phyloP scores from a whole-genome alignment of 495 filamentous ascomycete species.

The Aspergillus bridgeri region DNA sequence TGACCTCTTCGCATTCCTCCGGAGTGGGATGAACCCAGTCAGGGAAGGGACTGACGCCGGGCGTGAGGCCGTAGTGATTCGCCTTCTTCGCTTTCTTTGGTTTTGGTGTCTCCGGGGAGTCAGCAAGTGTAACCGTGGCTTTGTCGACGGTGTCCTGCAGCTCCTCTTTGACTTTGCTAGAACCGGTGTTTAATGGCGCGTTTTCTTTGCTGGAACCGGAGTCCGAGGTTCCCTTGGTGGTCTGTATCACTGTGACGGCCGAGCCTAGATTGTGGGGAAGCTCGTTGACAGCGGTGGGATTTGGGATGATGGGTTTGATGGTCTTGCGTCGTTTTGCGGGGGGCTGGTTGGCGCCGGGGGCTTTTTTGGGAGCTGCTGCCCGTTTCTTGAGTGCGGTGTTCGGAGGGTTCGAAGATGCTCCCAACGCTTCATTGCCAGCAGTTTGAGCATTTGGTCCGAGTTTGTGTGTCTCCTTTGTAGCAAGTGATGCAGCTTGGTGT shows the following conservation, averaged over 20 bases:
- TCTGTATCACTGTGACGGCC: neutral
- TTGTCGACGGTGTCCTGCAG: constrained; percentile 23
- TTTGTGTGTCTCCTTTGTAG: neutral
- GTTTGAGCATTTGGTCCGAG: neutral
- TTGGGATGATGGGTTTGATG: constrained; percentile 5
- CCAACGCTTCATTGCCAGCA: neutral
- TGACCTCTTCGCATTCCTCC: constrained; percentile 73
- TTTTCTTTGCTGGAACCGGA: constrained; percentile 8
- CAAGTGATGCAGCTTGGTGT: constrained; percentile 17
- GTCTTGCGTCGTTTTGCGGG: constrained; percentile 21
- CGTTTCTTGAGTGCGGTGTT: neutral
- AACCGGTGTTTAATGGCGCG: constrained; percentile 10
- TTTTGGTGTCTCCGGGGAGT: constrained; percentile 1
- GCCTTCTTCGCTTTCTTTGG: constrained; percentile 19
- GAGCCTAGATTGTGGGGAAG: constrained; percentile 47
- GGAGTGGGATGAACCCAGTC: constrained; percentile 63
- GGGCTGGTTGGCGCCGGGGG: neutral
- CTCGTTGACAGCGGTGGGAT: constrained; percentile 21
- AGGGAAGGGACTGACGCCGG: constrained; percentile 62
- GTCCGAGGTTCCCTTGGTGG: neutral
- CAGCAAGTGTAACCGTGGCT: constrained; percentile 8
- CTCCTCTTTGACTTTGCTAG: constrained; percentile 10
- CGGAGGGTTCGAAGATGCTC: too few relatives aligned
- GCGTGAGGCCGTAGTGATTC: constrained; percentile 39
- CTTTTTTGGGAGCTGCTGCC: neutral